These are phyloP conservation scores for Saccharum spontaneum DNA, from an alignment of 176 grass and related monocot genomes.

Conservation along the genomic window DNA sequence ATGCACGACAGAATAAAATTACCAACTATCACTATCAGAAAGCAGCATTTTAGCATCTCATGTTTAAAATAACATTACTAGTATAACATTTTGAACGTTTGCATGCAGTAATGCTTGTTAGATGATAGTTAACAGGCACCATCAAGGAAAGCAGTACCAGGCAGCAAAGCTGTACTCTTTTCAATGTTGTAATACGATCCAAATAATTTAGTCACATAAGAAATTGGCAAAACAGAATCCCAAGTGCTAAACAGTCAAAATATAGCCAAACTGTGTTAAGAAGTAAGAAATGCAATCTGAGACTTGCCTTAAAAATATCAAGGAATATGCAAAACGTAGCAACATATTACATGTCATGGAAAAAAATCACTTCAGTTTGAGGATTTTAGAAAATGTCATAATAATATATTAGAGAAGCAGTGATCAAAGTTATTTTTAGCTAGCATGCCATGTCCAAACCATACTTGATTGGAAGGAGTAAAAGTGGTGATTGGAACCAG, in stretches of 20 bases:
- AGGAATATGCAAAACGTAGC: not conserved
- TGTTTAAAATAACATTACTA: not conserved
- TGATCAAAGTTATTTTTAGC: not conserved
- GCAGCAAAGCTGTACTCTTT: not conserved
- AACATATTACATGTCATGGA: not conserved
- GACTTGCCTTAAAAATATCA: not conserved
- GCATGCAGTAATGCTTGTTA: not conserved
- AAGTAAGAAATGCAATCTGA: slow-evolving; percentile 20
- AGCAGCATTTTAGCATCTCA: not conserved
- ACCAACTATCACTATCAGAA: not conserved
- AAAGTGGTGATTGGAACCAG: not conserved
- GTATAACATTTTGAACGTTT: not conserved
- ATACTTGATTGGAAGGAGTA: not conserved
- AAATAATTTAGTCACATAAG: not conserved
- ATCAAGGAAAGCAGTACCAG: not conserved
- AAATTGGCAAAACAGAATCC: not conserved
- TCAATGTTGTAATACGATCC: not conserved
- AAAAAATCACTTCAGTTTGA: not conserved
- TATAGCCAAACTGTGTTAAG: not conserved
- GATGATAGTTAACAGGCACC: not conserved
- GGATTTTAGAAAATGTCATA: not conserved
- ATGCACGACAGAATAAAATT: not conserved
- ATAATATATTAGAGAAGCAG: not conserved
- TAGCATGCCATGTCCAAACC: not conserved
- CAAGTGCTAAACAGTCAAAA: not conserved